phyloP scores from a whole-genome alignment of 1,139 yeast genomes.

The Yamadazyma triangularis region DNA sequence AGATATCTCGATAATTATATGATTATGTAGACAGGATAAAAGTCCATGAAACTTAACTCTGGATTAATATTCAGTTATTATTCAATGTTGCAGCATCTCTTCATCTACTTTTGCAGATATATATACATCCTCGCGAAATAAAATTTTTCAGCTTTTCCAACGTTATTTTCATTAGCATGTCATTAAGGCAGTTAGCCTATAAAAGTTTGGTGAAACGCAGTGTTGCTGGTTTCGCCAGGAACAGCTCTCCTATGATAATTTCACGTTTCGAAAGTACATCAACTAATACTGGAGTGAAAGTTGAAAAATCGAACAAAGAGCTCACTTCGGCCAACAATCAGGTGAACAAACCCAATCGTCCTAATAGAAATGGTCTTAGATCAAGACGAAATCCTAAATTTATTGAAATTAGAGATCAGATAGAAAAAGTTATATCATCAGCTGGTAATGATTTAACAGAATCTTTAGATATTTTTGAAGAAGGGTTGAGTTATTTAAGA shows the following conservation, averaged over 20 bases:
- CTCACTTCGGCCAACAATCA: no score
- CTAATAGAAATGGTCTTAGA: not conserved
- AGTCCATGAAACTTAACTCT: no score
- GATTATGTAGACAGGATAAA: no score
- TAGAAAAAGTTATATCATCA: slow-evolving; percentile 20
- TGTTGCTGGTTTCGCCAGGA: not conserved
- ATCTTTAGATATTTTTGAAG: slow-evolving; percentile 36
- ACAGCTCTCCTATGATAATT: not conserved
- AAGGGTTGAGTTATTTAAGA: slow-evolving; percentile 37
- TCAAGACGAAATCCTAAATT: slow-evolving; percentile 19
- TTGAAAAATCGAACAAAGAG: no score
- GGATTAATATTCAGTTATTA: no score
- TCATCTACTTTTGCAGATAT: no score
- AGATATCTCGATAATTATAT: no score
- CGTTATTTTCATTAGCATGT: slow-evolving; percentile 20
- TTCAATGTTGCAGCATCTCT: no score
- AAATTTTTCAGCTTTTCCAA: no score
- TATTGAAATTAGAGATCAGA: slow-evolving; percentile 31
- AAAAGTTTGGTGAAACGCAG: not conserved
- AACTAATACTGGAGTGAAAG: not conserved
- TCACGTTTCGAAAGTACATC: not conserved
- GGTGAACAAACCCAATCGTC: no score
- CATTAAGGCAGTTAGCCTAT: slow-evolving; percentile 12
- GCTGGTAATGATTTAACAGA: slow-evolving; percentile 20
- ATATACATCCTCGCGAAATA: no score